Percentiles rank a stretch among this genome's conserved stretches.
Evolutionary conservation across 2,329 filamentous ascomycete species (phyloP).

Genomic region (Fusarium sp.): DNA sequence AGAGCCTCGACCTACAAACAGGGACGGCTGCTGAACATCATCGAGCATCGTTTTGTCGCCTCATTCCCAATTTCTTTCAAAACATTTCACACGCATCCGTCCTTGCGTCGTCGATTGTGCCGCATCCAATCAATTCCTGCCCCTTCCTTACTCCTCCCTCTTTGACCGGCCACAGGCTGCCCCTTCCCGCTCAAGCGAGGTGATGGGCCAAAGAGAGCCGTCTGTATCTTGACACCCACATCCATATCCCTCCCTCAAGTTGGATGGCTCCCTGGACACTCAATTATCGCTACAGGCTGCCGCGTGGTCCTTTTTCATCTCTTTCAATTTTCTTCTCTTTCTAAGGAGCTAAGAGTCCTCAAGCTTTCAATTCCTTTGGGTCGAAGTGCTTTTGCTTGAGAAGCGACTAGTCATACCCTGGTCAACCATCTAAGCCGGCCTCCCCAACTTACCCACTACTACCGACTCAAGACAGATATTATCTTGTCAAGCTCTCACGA

Average conservation of each 20-base stretch:
- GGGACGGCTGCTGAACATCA: conserved; percentile 27
- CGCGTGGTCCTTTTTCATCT: background rate
- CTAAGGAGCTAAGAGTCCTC: background rate
- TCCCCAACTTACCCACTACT: background rate
- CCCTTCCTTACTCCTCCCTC: background rate
- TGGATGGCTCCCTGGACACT: conserved; percentile 17
- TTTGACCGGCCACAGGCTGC: background rate
- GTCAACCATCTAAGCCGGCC: conserved; percentile 10
- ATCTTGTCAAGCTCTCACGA: background rate
- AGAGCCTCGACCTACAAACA: conserved; percentile 28
- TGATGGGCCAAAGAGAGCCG: conserved; percentile 12
- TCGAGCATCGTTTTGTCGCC: conserved; percentile 18
- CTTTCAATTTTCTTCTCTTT: background rate
- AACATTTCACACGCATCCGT: conserved; percentile 1
- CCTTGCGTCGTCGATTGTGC: background rate
- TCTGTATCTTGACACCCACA: conserved; percentile 3
- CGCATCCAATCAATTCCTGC: background rate
- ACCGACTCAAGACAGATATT: background rate
- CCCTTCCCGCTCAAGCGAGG: background rate
- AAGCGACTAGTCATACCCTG: conserved; percentile 17
- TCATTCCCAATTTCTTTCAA: conserved; percentile 11
- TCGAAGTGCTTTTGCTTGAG: background rate
- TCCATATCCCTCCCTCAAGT: conserved; percentile 21
- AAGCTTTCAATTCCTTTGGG: background rate
- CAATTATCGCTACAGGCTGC: conserved; percentile 4